phyloP scores from a whole-genome alignment of 495 filamentous ascomycete species.

The Xylaria scruposa region DNA sequence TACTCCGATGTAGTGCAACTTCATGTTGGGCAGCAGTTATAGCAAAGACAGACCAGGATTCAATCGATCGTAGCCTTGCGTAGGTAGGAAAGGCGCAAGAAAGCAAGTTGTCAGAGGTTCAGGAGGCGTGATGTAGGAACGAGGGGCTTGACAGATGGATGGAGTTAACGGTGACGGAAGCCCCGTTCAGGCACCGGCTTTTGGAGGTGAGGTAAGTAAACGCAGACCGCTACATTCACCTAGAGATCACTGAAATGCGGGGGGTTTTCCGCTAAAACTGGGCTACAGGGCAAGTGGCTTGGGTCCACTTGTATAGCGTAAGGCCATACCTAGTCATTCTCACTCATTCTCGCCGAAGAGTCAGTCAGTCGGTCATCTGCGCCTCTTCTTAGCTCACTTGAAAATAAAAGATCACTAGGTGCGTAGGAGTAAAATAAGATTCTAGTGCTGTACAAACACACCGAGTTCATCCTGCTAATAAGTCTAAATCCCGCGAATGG shows the following conservation, averaged over 20 bases:
- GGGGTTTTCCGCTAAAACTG: slow-evolving; percentile 1
- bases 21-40: slow-evolving; percentile 69
- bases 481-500: neutral
- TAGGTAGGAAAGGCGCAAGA: neutral
- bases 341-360: slow-evolving; percentile 29
- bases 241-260: slow-evolving; percentile 1
- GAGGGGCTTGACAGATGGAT: slow-evolving; percentile 15
- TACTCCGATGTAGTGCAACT: slow-evolving; percentile 93
- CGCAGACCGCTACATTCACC: slow-evolving; percentile 18
- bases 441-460: neutral
- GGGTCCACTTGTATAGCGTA: neutral
- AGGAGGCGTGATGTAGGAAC: neutral
- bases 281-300: neutral
- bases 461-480: neutral
- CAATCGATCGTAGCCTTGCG: neutral
- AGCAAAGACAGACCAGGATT: neutral
- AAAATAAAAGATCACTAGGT: neutral
- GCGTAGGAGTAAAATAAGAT: neutral
- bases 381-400: neutral
- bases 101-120: neutral
- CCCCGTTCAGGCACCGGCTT: slow-evolving; percentile 15
- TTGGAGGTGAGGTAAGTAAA: neutral
- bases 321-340: neutral
- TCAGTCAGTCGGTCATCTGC: slow-evolving; percentile 17
- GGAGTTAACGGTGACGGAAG: slow-evolving; percentile 13